Conservation (phyloP, 768 basidiomycete genomes). For the Lactarius pseudohatsudake region DNA sequence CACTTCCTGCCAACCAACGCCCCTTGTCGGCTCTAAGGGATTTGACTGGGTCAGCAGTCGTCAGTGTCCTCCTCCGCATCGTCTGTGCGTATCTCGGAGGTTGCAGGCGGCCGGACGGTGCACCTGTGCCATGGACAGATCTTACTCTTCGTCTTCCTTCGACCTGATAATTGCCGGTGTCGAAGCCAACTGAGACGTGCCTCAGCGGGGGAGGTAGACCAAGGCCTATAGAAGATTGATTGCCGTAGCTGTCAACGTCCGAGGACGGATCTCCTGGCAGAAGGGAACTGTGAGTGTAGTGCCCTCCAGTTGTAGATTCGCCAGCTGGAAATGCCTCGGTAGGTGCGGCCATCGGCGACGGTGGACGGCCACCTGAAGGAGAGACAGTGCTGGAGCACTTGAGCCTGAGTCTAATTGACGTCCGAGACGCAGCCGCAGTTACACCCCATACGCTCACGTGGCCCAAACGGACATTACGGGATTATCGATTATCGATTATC, state of each 20-base stretch:
- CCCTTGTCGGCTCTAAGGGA: constrained; percentile 23
- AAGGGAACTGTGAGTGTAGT: constrained; percentile 38
- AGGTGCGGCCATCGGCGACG: constrained; percentile 17
- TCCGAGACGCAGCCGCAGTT: background rate
- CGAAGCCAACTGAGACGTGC: constrained; percentile 21
- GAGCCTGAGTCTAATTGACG: background rate
- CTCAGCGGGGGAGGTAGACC: constrained; percentile 33
- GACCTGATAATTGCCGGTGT: constrained; percentile 22
- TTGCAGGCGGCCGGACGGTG: constrained; percentile 16
- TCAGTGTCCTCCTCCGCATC: constrained; percentile 28
- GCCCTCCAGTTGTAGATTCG: constrained; percentile 31
- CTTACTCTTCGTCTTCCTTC: constrained; percentile 36
- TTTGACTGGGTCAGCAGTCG: constrained; percentile 18
- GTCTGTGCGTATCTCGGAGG: constrained; percentile 18
- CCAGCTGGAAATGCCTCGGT: constrained; percentile 30
- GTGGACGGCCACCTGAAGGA: background rate
- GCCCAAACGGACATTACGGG: background rate
- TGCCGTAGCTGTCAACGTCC: constrained; percentile 16
- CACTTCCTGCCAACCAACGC: constrained; percentile 7
- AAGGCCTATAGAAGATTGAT: constrained; percentile 32
- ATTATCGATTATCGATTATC: background rate
- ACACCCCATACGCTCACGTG: background rate
- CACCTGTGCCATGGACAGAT: constrained; percentile 32
- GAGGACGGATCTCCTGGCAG: constrained; percentile 30
- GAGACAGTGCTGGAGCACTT: background rate